Evolutionary conservation across 2,329 filamentous ascomycete genomes (phyloP).

Genomic region (Diatrype stigma): DNA sequence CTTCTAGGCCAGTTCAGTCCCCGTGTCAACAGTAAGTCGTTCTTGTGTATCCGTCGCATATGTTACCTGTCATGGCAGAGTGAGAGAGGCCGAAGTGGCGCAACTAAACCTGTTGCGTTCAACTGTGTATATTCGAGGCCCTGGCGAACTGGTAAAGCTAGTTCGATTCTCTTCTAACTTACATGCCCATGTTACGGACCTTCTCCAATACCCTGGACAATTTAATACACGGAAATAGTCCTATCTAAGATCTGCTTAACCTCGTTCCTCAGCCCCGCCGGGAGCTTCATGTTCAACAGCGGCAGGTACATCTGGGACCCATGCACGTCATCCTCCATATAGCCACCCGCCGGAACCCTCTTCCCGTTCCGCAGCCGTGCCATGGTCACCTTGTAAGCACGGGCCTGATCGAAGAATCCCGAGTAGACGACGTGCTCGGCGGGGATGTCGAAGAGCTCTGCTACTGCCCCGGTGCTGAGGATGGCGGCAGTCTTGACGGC

Average conservation of each 20-base stretch:
- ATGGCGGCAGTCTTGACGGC: conserved; percentile 32
- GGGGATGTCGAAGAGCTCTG: conserved; percentile 24
- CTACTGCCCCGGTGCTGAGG: conserved; percentile 31
- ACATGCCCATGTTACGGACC: too few species aligned
- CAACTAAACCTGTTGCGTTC: too few species aligned
- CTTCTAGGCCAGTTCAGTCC: too few species aligned
- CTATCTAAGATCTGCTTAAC: not conserved
- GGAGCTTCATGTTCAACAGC: conserved; percentile 18
- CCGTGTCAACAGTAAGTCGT: too few species aligned
- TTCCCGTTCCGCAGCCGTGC: conserved; percentile 16
- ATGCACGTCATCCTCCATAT: conserved; percentile 29
- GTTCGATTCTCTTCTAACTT: too few species aligned
- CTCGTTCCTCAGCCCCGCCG: conserved; percentile 7
- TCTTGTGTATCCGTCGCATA: too few species aligned
- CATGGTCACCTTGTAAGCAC: conserved; percentile 44
- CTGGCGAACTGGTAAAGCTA: too few species aligned
- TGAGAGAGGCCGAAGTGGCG: too few species aligned
- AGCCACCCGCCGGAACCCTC: conserved; percentile 18
- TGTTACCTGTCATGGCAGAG: too few species aligned
- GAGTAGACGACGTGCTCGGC: conserved; percentile 30
- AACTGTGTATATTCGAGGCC: too few species aligned
- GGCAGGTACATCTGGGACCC: conserved; percentile 24
- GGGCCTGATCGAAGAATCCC: conserved; percentile 40
- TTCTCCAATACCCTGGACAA: too few species aligned
- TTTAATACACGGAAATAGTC: not conserved